Percentiles rank a stretch among this genome's conserved stretches.
Evolutionary conservation across 2,329 filamentous ascomycete species (phyloP).

Genomic region (Trichoderma sp.): DNA sequence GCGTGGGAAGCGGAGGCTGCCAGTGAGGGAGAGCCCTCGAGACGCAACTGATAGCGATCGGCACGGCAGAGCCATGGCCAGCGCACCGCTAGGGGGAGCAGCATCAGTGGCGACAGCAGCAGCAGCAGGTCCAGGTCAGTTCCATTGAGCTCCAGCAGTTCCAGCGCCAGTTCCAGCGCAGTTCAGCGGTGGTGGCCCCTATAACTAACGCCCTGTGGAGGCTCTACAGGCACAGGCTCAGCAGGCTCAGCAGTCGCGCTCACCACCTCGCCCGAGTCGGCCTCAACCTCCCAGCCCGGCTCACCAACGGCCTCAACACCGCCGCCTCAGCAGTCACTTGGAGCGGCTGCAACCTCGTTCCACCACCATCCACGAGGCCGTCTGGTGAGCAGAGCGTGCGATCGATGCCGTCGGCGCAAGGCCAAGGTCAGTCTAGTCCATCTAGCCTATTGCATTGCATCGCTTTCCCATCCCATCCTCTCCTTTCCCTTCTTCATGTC

Average conservation of each 20-base stretch:
- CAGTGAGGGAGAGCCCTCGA: not conserved
- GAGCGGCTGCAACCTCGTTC: constrained; percentile 5
- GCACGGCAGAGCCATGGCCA: constrained; percentile 11
- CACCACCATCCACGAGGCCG: constrained; percentile 19
- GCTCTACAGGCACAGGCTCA: not conserved
- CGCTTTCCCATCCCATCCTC: not conserved
- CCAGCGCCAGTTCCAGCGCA: not conserved
- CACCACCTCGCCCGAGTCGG: constrained; percentile 3
- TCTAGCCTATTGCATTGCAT: not conserved
- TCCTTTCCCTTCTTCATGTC: not conserved
- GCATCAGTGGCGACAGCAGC: not conserved
- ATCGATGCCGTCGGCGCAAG: constrained; percentile 39
- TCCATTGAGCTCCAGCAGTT: not conserved
- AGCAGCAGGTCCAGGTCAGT: constrained; percentile 2
- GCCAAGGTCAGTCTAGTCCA: constrained; percentile 31
- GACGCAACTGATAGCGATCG: constrained; percentile 2
- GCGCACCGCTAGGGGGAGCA: not conserved
- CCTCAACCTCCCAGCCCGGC: constrained; percentile 10
- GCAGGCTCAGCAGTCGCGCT: not conserved
- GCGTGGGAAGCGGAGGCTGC: constrained; percentile 8
- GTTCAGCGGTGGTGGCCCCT: not conserved
- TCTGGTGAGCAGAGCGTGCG: constrained; percentile 33
- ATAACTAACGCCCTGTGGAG: constrained; percentile 31
- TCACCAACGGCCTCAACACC: constrained; percentile 10
- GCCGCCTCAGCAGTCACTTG: constrained; percentile 8